A percentile compares a stretch with the other conserved stretches of the same genome.
Conservation (phyloP, 1,284 basidiomycete species). For the Phaffia rhodozyma region DNA sequence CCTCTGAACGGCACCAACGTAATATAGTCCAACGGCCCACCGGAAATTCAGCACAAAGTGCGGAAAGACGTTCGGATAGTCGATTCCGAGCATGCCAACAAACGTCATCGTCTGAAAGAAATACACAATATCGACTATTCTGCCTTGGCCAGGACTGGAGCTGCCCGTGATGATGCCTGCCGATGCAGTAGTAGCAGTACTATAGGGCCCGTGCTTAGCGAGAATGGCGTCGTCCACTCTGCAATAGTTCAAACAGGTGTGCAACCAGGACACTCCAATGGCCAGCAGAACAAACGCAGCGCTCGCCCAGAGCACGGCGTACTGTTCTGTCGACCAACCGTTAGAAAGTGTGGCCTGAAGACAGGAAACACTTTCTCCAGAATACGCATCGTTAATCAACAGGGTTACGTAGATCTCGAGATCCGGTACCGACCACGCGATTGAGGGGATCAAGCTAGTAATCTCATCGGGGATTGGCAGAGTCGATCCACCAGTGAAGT, state of each 20-base stretch:
- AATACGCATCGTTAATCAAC: slow-evolving; percentile 54
- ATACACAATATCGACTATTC: slow-evolving; percentile 65
- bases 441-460: slow-evolving; percentile 50
- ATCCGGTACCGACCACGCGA: slow-evolving; percentile 81
- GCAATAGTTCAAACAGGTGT: slow-evolving; percentile 42
- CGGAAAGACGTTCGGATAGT: slow-evolving; percentile 72
- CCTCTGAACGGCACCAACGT: slow-evolving; percentile 52
- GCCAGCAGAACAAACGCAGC: slow-evolving; percentile 57
- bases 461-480: slow-evolving; percentile 52
- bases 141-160: slow-evolving; percentile 40
- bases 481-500: slow-evolving; percentile 68
- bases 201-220: slow-evolving; percentile 19
- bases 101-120: slow-evolving; percentile 71
- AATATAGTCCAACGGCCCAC: slow-evolving; percentile 77
- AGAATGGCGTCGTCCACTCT: slow-evolving; percentile 17
- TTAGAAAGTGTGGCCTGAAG: slow-evolving; percentile 85
- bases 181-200: slow-evolving; percentile 33
- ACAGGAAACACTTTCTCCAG: slow-evolving; percentile 66
- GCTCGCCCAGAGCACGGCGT: slow-evolving; percentile 63
- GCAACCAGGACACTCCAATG: slow-evolving; percentile 52
- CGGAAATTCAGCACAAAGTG: slow-evolving; percentile 73
- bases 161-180: slow-evolving; percentile 17
- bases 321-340: slow-evolving; percentile 67
- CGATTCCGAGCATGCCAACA: slow-evolving; percentile 64
- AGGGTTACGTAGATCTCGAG: slow-evolving; percentile 81